Conservation (phyloP, 495 filamentous ascomycete species). For the Rhizodiscina lignyota region DNA sequence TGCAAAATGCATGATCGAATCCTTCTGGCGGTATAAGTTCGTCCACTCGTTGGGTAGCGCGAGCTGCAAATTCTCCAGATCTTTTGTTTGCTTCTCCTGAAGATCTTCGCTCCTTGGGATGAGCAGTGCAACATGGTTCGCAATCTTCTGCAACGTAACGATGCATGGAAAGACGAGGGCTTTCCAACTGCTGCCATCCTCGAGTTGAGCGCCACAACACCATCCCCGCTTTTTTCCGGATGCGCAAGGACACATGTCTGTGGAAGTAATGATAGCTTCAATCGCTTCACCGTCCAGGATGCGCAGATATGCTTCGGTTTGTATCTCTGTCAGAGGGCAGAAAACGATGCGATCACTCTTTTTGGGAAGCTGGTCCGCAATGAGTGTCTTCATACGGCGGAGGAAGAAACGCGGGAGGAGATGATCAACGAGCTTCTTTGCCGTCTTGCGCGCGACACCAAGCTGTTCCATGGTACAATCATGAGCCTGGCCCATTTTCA, state of each 20-base stretch:
- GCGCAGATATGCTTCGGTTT: conserved; percentile 72
- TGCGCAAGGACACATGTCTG: conserved; percentile 53
- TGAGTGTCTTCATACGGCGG: conserved; percentile 81
- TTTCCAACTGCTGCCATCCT: conserved; percentile 48
- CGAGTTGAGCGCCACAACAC: conserved; percentile 54
- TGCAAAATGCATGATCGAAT: conserved; percentile 66
- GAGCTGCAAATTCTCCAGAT: conserved; percentile 58
- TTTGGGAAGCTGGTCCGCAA: conserved; percentile 88
- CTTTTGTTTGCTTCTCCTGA: conserved; percentile 64
- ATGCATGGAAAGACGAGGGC: conserved; percentile 76
- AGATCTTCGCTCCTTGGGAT: conserved; percentile 54
- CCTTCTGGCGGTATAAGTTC: conserved; percentile 53
- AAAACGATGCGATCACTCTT: conserved; percentile 93
- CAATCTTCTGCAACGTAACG: conserved; percentile 62
- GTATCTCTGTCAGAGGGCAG: conserved; percentile 72
- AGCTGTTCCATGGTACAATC: conserved; percentile 79
- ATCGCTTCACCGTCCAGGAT: conserved; percentile 58
- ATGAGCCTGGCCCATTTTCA: conserved; percentile 79
- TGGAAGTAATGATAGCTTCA: conserved; percentile 46
- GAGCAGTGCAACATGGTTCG: conserved; percentile 82
- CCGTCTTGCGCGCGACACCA: conserved; percentile 63
- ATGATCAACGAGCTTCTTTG: conserved; percentile 71
- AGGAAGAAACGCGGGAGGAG: conserved; percentile 86
- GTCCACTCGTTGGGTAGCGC: conserved; percentile 66
- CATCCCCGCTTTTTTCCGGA: conserved; percentile 59